Evolutionary conservation across 768 basidiomycete genomes (phyloP).

Genomic region (Naematelia encephala): DNA sequence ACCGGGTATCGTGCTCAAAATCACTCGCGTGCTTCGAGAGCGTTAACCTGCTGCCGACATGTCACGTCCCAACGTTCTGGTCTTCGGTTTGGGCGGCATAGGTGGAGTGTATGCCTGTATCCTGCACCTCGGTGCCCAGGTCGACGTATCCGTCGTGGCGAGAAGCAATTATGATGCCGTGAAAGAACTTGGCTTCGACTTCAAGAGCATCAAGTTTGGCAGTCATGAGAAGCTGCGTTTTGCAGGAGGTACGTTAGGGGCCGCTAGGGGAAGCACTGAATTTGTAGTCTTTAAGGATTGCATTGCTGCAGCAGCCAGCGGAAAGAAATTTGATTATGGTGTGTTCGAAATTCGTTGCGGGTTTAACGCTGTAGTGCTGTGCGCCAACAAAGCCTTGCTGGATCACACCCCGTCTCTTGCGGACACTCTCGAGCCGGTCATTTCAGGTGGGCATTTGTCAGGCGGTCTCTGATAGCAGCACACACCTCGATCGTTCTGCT

Average conservation of each 20-base stretch:
- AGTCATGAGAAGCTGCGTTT: conserved; percentile 41
- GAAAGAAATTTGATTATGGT: conserved; percentile 32
- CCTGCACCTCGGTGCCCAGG: conserved; percentile 32
- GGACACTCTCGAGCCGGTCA: no score
- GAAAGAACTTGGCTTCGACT: conserved; percentile 36
- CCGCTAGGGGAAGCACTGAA: no score
- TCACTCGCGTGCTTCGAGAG: no score
- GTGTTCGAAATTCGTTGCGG: no score
- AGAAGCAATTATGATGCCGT: conserved; percentile 41
- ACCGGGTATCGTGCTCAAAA: no score
- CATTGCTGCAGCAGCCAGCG: conserved; percentile 37
- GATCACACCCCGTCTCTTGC: no score
- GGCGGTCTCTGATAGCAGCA: no score
- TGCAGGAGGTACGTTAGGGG: conserved; percentile 41
- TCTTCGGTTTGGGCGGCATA: conserved; percentile 48
- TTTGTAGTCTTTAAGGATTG: conserved; percentile 40
- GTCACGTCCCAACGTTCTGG: conserved; percentile 37
- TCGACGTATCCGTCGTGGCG: conserved; percentile 44
- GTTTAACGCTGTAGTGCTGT: no score
- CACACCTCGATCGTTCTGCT: conserved; percentile 46
- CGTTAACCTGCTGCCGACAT: no score
- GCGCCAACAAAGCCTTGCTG: no score
- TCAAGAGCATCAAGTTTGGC: conserved; percentile 37
- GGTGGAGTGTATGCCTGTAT: conserved; percentile 48
- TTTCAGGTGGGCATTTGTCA: no score